Base-by-base conservation (phyloP, 1,284 basidiomycete genomes). In the Ustilago loliicola region DNA sequence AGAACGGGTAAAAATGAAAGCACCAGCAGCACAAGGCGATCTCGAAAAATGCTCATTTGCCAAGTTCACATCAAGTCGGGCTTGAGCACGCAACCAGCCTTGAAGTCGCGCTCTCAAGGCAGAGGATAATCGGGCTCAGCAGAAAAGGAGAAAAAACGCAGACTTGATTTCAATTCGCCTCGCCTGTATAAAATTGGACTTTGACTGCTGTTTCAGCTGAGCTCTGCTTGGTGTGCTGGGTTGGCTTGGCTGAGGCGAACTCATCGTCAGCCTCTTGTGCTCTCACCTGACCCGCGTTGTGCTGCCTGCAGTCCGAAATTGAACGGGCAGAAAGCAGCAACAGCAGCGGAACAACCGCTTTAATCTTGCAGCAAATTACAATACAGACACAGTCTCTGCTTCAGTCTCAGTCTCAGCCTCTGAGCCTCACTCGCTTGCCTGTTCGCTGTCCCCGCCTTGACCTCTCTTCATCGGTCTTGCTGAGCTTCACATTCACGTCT, bases 301-400 rank as follows among this genome's bases (percentile, higher is more conserved):
- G 17, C 34, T 36, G 34, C 5, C 38, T 40, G 17, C 42, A 21
- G n/a, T 7, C 42, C 42, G 42, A 21, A 21, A 45, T 45, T 21
- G 38, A 40, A 19, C 38, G 19, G 50, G 30, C 23, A 29, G 27
- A 53, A 11, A 51, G 23, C 25, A 30, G 48, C 25, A 45, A n/a
- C 42, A 45, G 21, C 42, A 45, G 42, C n/a, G 11, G 36, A 10
- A 21, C 42, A 29, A 25, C 25, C 9, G 27, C 48, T 50, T 27
- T 13, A 34, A 30, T 21, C 53, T 55, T 55, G 53, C 53, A 55
- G 53, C 53, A 55, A 55, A 38, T 40, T 55, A 36, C 40, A 45
- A 17, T 17, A 36, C 42, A 45, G 42, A 21, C 19, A 21, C 42
- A 21, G 11, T 50, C 48, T 50, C 15, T 27, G 48, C 48, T 15